These are phyloP conservation scores for Zizania latifolia DNA, from an alignment of 176 grass and related monocot species.

Conservation along the genomic window DNA sequence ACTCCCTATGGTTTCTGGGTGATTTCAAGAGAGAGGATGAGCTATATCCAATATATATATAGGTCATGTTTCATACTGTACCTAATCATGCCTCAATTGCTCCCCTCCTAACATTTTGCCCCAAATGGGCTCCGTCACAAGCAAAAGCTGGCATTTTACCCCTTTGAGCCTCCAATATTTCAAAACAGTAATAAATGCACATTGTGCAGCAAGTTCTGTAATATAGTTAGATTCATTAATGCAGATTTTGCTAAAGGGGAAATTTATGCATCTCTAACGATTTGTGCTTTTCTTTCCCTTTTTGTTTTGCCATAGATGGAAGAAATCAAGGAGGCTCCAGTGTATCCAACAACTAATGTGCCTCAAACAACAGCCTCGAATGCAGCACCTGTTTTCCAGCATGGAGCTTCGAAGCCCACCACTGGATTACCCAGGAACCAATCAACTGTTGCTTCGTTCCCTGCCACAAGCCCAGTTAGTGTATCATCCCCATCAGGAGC, in stretches of 20 bases:
- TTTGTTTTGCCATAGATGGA: conserved; percentile 50
- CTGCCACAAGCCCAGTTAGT: background rate
- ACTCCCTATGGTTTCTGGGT: background rate
- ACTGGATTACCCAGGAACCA: conserved; percentile 7
- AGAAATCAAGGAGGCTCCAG: conserved; percentile 40
- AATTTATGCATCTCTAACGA: background rate
- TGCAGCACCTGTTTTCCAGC: conserved; percentile 3
- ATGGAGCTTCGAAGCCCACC: conserved; percentile 32
- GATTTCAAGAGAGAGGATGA: background rate
- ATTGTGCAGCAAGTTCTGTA: background rate
- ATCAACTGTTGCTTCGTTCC: background rate
- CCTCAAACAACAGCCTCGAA: conserved; percentile 14
- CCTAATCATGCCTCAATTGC: background rate
- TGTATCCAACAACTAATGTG: conserved; percentile 24
- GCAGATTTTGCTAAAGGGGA: background rate
- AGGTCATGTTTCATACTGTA: background rate
- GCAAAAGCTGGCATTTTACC: background rate
- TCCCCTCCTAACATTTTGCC: background rate
- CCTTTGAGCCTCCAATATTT: background rate
- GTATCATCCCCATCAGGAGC: conserved; percentile 16
- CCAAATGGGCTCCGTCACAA: background rate
- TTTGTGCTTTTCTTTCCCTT: background rate
- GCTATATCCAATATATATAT: background rate
- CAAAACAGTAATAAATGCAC: background rate
- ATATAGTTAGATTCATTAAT: background rate